Evolutionary conservation across 148 eudicot species (phyloP).

Genomic region (Nyssa sinensis): DNA sequence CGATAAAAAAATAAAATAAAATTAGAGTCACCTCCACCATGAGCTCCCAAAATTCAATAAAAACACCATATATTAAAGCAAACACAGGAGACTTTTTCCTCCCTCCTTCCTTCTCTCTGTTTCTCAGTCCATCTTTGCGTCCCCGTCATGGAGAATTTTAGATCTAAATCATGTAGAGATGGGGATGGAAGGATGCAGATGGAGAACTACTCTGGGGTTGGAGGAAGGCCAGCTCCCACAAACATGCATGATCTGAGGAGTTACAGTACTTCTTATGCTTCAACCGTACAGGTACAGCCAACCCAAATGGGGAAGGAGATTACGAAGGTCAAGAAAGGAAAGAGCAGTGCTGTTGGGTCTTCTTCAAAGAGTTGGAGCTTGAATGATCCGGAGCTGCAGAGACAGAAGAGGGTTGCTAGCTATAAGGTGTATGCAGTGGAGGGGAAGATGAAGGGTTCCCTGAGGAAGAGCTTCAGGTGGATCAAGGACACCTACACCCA

Average conservation of each 20-base stretch:
- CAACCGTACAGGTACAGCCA: too few relatives aligned
- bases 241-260: slow-evolving; percentile 81
- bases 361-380: slow-evolving; percentile 51
- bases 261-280: slow-evolving; percentile 52
- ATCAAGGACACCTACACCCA: slow-evolving; percentile 61
- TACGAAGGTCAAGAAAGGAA: slow-evolving; percentile 24
- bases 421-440: slow-evolving; percentile 79
- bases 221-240: slow-evolving; percentile 29
- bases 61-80: neutral
- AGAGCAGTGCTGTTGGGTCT: slow-evolving; percentile 1
- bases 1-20: neutral
- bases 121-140: slow-evolving; percentile 1
- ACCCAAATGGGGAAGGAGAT: neutral
- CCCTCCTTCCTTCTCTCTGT: neutral
- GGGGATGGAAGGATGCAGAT: slow-evolving; percentile 46
- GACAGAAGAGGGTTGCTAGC: slow-evolving; percentile 82
- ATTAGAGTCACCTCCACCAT: neutral
- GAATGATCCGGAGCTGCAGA: slow-evolving; percentile 76
- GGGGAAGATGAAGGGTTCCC: slow-evolving; percentile 79
- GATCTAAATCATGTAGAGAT: slow-evolving; percentile 83
- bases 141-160: slow-evolving; percentile 51
- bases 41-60: neutral
- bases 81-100: neutral
- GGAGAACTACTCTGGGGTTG: slow-evolving; percentile 21
- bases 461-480: slow-evolving; percentile 83